Percentiles rank a stretch among this genome's conserved stretches.
phyloP scores from a whole-genome alignment of 768 basidiomycete genomes.

The Strobilomyces confusus region DNA sequence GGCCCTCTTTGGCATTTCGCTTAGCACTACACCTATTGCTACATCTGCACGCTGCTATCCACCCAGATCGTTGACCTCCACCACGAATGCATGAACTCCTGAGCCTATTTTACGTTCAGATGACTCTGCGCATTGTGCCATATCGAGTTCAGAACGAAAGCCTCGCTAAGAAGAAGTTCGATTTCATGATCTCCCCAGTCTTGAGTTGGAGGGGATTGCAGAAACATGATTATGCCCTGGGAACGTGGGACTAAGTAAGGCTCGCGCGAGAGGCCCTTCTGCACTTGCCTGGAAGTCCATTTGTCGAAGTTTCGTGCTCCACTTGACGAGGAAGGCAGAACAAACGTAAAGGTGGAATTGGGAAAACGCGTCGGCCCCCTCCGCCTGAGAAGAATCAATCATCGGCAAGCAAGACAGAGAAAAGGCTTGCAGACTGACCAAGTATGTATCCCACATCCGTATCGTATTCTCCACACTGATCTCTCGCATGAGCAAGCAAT shows the following conservation, averaged over 20 bases:
- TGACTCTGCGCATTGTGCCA: conserved; percentile 94
- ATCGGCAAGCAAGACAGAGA: background rate
- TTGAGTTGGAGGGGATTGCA: conserved; percentile 89
- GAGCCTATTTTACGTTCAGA: conserved; percentile 52
- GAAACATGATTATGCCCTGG: conserved; percentile 98
- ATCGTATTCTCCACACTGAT: conserved; percentile 96
- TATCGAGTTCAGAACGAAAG: conserved; percentile 88
- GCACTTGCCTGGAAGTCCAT: conserved; percentile 95
- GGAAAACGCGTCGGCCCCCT: conserved; percentile 96
- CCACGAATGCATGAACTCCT: background rate
- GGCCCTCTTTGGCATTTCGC: conserved; percentile 1
- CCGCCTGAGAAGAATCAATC: conserved; percentile 57
- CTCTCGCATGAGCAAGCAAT: conserved; percentile 96
- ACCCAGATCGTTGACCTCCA: conserved; percentile 1
- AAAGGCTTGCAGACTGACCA: conserved; percentile 51
- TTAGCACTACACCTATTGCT: conserved; percentile 25
- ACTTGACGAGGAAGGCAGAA: conserved; percentile 92
- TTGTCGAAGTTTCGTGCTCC: conserved; percentile 87
- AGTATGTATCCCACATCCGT: conserved; percentile 99
- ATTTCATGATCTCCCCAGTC: conserved; percentile 96
- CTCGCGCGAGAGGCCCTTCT: background rate
- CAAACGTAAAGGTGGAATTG: conserved; percentile 99
- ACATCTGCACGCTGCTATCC: conserved; percentile 20
- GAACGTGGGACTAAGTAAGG: conserved; percentile 1
- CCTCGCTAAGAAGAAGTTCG: conserved; percentile 91